Base-by-base conservation (phyloP, 352 stramenopile species). In the Aphanomyces euteiches region DNA sequence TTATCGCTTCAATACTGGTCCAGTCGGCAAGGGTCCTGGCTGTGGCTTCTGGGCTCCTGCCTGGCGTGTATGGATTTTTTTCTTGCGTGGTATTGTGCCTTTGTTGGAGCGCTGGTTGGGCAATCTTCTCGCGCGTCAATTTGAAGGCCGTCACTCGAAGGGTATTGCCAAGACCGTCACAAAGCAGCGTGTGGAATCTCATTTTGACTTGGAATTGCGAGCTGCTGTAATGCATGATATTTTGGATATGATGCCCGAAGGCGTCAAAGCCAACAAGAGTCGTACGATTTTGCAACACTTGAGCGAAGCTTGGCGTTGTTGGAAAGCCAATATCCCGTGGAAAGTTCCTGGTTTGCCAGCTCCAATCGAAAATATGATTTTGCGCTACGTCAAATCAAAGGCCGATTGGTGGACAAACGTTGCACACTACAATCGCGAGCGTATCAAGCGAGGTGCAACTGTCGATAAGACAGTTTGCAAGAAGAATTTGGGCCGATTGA, bases 151-250 rank as follows among this genome's bases (percentile, higher is more conserved):
- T 50, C 95, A 99, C 76, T 99, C 94, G 12, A 99, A 99, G 83
- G 94, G 95, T 17, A 96, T 99, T 48, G 97, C 97, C 5, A 99
- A 99, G 82, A 99, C 96, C 66, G 96, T 99, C 10, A 99, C 97
- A 0, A 99, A 99, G 81, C 98, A 99, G 79, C 88, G 98, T 70
- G 98, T 99, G 10, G 97, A 99, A 79, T 98, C 88, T 67, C 97
- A 99, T 77, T 99, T 99, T 77, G 98, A 99, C 81, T 78, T 99
- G 67, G 97, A 99, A 78, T 84, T 99, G 34, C 92, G 98, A 72
- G 97, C 97, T 65, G 97, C 96, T 41, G 97, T 99, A 56, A 99
- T 99, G 96, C 98, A 99, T 82, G 97, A 99, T 72, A 99, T 99
- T 78, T 82, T 99, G 21, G 98, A 99, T 77, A 99, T 99, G 97